A percentile compares a stretch with the other conserved stretches of the same genome.
These are phyloP conservation scores for Pseudogymnoascus sp. DNA, from an alignment of 2,329 filamentous ascomycete species.

Conservation along the genomic window DNA sequence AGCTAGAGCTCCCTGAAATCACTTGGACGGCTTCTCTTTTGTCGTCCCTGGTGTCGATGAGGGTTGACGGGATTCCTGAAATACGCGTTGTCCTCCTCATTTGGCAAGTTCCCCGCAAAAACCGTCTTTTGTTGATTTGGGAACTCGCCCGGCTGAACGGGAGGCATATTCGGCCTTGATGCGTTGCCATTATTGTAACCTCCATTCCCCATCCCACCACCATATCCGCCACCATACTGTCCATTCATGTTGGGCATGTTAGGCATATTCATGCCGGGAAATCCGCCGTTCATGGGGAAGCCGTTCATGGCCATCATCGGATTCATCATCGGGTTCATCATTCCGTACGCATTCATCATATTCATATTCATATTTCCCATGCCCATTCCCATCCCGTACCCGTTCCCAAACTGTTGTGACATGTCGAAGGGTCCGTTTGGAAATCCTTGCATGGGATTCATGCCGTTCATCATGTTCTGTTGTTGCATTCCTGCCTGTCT, in stretches of 20 bases:
- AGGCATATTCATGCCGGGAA: constrained; percentile 23
- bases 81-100: constrained; percentile 80
- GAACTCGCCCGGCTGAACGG: constrained; percentile 31
- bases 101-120: constrained; percentile 45
- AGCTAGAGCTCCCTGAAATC: constrained; percentile 76
- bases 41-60: constrained; percentile 76
- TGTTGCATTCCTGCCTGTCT: constrained; percentile 33
- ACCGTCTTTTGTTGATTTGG: constrained; percentile 47
- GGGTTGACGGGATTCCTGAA: constrained; percentile 95
- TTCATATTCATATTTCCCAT: constrained; percentile 20
- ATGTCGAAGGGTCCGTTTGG: constrained; percentile 24
- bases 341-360: constrained; percentile 26
- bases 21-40: constrained; percentile 72
- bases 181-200: constrained; percentile 19
- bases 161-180: constrained; percentile 18
- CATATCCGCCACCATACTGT: constrained; percentile 30
- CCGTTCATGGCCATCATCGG: constrained; percentile 30
- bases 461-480: constrained; percentile 41
- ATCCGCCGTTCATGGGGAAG: constrained; percentile 31
- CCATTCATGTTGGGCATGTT: constrained; percentile 30
- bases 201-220: constrained; percentile 28
- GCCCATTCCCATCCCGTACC: constrained; percentile 33
- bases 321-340: constrained; percentile 27
- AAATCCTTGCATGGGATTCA: constrained; percentile 33
- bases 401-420: constrained; percentile 23